These are phyloP conservation scores for Sporothrix curviconia DNA, from an alignment of 2,329 filamentous ascomycete genomes.

Conservation along the genomic window DNA sequence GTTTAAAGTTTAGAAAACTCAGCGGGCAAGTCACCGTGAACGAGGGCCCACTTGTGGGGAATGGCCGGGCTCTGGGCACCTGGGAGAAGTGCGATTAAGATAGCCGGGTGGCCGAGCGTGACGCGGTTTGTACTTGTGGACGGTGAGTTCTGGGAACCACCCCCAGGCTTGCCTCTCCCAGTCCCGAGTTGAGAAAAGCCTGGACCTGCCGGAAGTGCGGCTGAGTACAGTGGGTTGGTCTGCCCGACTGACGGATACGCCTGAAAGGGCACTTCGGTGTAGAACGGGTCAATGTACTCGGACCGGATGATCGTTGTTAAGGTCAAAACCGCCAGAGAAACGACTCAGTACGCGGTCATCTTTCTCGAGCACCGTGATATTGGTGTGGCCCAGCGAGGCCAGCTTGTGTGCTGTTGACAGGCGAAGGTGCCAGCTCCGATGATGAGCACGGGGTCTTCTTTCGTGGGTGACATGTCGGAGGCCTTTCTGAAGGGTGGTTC, in stretches of 20 bases:
- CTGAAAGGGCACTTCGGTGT: conserved; percentile 45
- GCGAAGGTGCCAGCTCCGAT: conserved; percentile 35
- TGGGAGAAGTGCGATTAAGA: too few relatives aligned
- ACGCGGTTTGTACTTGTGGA: background rate
- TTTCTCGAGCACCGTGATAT: conserved; percentile 43
- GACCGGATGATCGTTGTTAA: conserved; percentile 57
- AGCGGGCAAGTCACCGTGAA: too few relatives aligned
- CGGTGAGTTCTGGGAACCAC: background rate
- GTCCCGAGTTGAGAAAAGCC: conserved; percentile 1
- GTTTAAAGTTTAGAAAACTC: too few relatives aligned
- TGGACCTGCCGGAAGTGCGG: conserved; percentile 10
- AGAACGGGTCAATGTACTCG: conserved; percentile 52
- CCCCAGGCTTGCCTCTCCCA: background rate
- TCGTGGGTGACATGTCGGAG: background rate
- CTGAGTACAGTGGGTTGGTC: conserved; percentile 7
- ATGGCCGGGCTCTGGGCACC: too few relatives aligned
- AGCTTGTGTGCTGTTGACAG: conserved; percentile 44
- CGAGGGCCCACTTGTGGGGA: too few relatives aligned
- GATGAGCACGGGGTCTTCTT: conserved; percentile 11
- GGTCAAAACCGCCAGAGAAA: conserved; percentile 49
- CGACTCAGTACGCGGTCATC: conserved; percentile 36
- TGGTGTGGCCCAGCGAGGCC: conserved; percentile 35
- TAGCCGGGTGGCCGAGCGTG: background rate
- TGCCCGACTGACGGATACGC: conserved; percentile 9
- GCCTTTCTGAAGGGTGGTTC: too few relatives aligned